These are phyloP conservation scores for Eutrema salsugineum DNA, from an alignment of 441 rosid genomes.

Conservation along the genomic window DNA sequence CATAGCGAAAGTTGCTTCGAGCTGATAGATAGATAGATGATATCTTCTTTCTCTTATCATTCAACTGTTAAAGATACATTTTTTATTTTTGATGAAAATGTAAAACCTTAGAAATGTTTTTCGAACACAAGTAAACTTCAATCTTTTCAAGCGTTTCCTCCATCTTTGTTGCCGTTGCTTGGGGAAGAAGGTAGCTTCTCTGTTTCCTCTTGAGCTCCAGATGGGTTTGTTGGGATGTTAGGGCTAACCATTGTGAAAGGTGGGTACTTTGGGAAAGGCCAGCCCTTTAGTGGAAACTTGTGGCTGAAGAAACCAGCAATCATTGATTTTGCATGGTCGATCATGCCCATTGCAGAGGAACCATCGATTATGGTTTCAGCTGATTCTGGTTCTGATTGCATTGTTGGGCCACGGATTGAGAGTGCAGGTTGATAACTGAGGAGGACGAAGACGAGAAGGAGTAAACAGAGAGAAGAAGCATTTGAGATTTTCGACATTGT, in stretches of 20 bases:
- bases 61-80: conserved; percentile 8
- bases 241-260: conserved; percentile 29
- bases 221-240: conserved; percentile 23
- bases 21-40: conserved; percentile 11
- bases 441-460: conserved; percentile 20
- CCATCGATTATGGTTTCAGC: background rate
- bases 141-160: conserved; percentile 25
- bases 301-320: conserved; percentile 28
- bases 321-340: conserved; percentile 13
- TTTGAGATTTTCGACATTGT: conserved; percentile 28
- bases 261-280: conserved; percentile 32
- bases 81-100: conserved; percentile 14
- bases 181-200: conserved; percentile 26
- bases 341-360: conserved; percentile 12
- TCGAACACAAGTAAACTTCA: background rate
- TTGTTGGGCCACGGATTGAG: conserved; percentile 19
- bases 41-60: background rate
- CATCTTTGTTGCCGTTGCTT: conserved; percentile 21
- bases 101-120: background rate
- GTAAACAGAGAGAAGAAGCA: conserved; percentile 21
- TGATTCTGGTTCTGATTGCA: background rate
- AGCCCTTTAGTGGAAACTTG: conserved; percentile 23
- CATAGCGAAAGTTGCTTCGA: conserved; percentile 41
- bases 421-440: conserved; percentile 14
- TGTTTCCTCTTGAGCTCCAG: conserved; percentile 22